Conservation (phyloP, 2,329 filamentous ascomycete genomes). For the Microascus cirrosus region DNA sequence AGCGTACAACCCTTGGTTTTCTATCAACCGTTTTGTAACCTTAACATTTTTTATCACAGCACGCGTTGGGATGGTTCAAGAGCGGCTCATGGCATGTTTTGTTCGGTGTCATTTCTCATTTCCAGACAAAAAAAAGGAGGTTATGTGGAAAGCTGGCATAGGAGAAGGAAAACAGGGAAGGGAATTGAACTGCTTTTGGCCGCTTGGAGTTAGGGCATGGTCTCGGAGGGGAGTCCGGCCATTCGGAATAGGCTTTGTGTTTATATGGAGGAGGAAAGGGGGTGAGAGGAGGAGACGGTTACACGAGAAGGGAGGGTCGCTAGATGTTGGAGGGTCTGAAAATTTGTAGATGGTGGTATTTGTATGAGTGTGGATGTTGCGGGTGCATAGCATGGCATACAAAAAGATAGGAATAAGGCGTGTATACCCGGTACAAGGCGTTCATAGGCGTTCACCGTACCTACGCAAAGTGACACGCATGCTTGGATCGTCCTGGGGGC, state of each 20-base stretch:
- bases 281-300: no score
- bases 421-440: not conserved
- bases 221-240: not conserved
- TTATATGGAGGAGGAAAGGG: not conserved
- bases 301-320: not conserved
- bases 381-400: not conserved
- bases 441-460: no score
- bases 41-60: slow-evolving; percentile 2
- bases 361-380: no score
- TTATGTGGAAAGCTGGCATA: not conserved
- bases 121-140: not conserved
- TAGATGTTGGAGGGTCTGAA: not conserved
- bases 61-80: slow-evolving; percentile 4
- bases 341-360: no score
- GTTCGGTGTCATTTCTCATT: not conserved
- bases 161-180: not conserved
- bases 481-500: no score
- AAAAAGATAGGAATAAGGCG: not conserved
- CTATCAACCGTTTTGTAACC: not conserved
- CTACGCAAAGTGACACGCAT: no score
- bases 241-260: not conserved
- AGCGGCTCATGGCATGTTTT: slow-evolving; percentile 2
- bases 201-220: not conserved
- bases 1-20: not conserved
- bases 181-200: not conserved